These are phyloP conservation scores for Quercus phellos DNA, from an alignment of 331 rosid genomes.

Conservation along the genomic window DNA sequence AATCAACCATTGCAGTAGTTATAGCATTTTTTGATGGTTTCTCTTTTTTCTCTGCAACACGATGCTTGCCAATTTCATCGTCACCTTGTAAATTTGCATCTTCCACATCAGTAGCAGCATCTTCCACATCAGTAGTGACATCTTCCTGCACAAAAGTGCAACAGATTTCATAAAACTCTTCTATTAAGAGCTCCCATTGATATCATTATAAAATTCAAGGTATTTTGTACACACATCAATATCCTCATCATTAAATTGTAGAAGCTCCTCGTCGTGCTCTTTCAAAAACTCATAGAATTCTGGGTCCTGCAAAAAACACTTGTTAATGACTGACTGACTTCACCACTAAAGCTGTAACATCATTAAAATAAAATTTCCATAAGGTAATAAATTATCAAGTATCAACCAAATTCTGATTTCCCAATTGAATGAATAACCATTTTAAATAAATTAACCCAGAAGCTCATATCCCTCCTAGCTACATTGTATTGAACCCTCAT, in stretches of 20 bases:
- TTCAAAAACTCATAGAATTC: constrained; percentile 74
- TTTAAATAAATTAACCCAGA: not conserved
- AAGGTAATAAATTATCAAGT: constrained; percentile 3
- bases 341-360: not conserved
- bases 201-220: not conserved
- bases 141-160: constrained; percentile 51
- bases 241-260: constrained; percentile 66
- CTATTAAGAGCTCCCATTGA: constrained; percentile 1
- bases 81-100: constrained; percentile 41
- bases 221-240: constrained; percentile 49
- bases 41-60: constrained; percentile 33
- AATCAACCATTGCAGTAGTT: constrained; percentile 71
- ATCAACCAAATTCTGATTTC: constrained; percentile 8
- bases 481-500: not conserved
- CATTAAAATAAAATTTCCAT: not conserved
- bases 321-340: constrained; percentile 29
- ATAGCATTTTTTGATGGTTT: constrained; percentile 42
- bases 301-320: constrained; percentile 63
- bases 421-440: not conserved
- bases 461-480: not conserved
- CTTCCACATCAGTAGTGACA: constrained; percentile 46
- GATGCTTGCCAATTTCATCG: constrained; percentile 28
- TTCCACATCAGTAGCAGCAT: constrained; percentile 43
- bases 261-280: constrained; percentile 76
- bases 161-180: not conserved